Evolutionary conservation across 805 yeast genomes (phyloP).

Genomic region (Monosporozyma yasuniensis): DNA sequence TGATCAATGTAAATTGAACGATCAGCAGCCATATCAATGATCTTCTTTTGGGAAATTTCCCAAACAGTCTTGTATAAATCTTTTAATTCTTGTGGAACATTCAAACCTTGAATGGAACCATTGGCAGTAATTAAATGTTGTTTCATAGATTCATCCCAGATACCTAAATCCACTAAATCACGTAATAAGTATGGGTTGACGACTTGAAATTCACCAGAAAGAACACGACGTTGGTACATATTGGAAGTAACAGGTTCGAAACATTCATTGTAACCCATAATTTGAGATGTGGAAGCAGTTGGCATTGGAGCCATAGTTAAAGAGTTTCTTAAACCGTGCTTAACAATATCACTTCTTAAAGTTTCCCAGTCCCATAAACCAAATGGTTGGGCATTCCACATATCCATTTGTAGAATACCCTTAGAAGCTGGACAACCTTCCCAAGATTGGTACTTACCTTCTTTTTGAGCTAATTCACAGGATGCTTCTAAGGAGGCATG

Average conservation of each 20-base stretch:
- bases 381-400: slow-evolving; percentile 76
- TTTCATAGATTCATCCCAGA: slow-evolving; percentile 76
- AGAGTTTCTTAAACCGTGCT: slow-evolving; percentile 77
- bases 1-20: slow-evolving; percentile 82
- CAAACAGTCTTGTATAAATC: slow-evolving; percentile 85
- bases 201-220: slow-evolving; percentile 87
- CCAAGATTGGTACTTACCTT: slow-evolving; percentile 65
- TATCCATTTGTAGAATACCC: slow-evolving; percentile 75
- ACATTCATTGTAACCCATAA: slow-evolving; percentile 85
- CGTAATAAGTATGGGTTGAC: slow-evolving; percentile 76
- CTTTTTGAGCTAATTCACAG: slow-evolving; percentile 57
- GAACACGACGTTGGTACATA: slow-evolving; percentile 77
- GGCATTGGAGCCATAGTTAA: slow-evolving; percentile 93
- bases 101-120: slow-evolving; percentile 75
- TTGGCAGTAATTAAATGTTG: slow-evolving; percentile 61
- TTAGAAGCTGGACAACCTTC: slow-evolving; percentile 82
- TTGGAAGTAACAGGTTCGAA: slow-evolving; percentile 93
- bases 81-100: slow-evolving; percentile 65
- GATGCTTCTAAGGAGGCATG: slow-evolving; percentile 89
- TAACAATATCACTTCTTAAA: slow-evolving; percentile 46
- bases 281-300: slow-evolving; percentile 94
- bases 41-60: slow-evolving; percentile 80
- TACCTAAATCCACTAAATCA: slow-evolving; percentile 68
- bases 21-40: slow-evolving; percentile 78
- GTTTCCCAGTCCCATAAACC: slow-evolving; percentile 77